Conservation (phyloP, 495 filamentous ascomycete species). For the Aspergillus asperescens region DNA sequence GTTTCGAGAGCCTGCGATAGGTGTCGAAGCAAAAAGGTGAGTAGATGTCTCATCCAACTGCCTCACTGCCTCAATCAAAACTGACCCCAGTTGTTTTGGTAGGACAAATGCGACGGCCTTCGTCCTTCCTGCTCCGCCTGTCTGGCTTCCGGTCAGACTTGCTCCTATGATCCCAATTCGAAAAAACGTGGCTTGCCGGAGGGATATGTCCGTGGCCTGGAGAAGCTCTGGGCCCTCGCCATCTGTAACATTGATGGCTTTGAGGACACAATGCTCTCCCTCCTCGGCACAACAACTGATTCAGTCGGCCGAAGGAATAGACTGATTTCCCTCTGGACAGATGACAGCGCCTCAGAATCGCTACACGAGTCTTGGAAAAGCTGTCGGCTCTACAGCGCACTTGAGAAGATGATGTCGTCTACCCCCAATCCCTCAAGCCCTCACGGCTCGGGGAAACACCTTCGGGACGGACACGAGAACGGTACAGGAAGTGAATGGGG, state of each 20-base stretch:
- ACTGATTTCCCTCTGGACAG: constrained; percentile 44
- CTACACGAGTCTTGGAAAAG: constrained; percentile 55
- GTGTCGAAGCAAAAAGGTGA: constrained; percentile 57
- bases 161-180: constrained; percentile 63
- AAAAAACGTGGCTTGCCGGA: constrained; percentile 61
- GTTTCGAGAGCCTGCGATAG: constrained; percentile 69
- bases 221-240: constrained; percentile 44
- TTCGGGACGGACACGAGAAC: constrained; percentile 32
- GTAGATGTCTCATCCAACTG: neutral
- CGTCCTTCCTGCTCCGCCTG: constrained; percentile 63
- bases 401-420: constrained; percentile 51
- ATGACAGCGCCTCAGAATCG: constrained; percentile 46
- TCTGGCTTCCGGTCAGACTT: constrained; percentile 52
- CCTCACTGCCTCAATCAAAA: neutral
- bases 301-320: constrained; percentile 29
- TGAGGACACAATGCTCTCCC: constrained; percentile 43
- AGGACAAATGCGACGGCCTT: constrained; percentile 64
- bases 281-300: constrained; percentile 38
- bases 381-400: constrained; percentile 46
- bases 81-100: neutral
- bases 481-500: constrained; percentile 29
- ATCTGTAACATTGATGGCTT: constrained; percentile 47
- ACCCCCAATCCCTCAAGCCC: constrained; percentile 25
- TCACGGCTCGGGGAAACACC: constrained; percentile 30
- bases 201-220: constrained; percentile 43